These are phyloP conservation scores for Actinomortierella ambigua DNA, from an alignment of 371 early-diverging fungal genomes.

Conservation along the genomic window DNA sequence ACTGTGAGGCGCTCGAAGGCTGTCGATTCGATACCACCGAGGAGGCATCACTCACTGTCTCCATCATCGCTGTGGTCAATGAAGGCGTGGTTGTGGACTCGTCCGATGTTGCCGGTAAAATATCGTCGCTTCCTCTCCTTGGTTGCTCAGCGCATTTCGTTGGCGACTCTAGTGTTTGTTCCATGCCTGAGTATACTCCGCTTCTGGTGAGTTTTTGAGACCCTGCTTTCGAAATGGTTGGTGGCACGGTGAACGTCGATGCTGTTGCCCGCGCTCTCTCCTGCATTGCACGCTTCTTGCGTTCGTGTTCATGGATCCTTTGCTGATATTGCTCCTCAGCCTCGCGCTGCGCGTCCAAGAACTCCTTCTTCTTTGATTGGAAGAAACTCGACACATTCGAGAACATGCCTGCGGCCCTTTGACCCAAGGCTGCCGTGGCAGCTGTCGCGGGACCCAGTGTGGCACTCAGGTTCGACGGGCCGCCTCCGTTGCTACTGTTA, in stretches of 20 bases:
- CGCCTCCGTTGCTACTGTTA: neutral
- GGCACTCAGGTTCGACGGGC: conserved; percentile 15
- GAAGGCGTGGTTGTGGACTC: too few species aligned
- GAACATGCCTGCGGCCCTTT: conserved; percentile 60
- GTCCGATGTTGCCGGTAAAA: too few species aligned
- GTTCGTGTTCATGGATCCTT: conserved; percentile 35
- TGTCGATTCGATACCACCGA: too few species aligned
- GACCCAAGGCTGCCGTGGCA: conserved; percentile 50
- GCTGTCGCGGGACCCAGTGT: conserved; percentile 48
- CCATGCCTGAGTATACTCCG: too few species aligned
- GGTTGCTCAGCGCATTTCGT: too few species aligned
- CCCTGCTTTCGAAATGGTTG: conserved; percentile 1
- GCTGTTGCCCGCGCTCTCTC: conserved; percentile 45
- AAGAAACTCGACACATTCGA: conserved; percentile 63
- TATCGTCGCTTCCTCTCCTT: too few species aligned
- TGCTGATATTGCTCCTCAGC: conserved; percentile 43
- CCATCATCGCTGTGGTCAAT: too few species aligned
- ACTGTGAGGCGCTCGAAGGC: too few species aligned
- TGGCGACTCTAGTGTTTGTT: too few species aligned
- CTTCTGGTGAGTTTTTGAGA: too few species aligned
- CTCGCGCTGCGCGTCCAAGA: conserved; percentile 53
- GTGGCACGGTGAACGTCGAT: conserved; percentile 35
- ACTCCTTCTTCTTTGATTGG: conserved; percentile 57
- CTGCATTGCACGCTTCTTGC: conserved; percentile 37
- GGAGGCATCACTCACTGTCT: too few species aligned